Evolutionary conservation across 2,329 filamentous ascomycete genomes (phyloP).

Genomic region (Ambrosiella beaveri): DNA sequence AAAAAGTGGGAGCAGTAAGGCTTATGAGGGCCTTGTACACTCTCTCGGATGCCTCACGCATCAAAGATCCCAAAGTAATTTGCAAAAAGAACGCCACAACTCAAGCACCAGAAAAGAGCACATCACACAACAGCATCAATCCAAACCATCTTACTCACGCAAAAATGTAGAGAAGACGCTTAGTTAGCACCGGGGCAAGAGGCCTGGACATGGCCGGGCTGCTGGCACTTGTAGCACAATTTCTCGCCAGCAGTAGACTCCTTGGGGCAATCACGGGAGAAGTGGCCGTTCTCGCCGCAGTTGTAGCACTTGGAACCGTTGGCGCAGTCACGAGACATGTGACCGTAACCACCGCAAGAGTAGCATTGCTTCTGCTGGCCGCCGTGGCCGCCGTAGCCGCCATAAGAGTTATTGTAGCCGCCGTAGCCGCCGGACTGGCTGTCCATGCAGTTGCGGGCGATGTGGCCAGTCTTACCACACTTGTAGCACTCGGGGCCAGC

Average conservation of each 20-base stretch:
- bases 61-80: not conserved
- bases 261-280: conserved; percentile 90
- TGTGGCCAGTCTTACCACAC: conserved; percentile 92
- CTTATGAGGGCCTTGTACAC: not conserved
- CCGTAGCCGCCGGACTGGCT: conserved; percentile 34
- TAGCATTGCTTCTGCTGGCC: conserved; percentile 76
- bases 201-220: conserved; percentile 76
- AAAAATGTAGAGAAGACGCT: conserved; percentile 15
- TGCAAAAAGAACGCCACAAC: not conserved
- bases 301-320: conserved; percentile 99
- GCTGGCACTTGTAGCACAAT: conserved; percentile 93
- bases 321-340: conserved; percentile 96
- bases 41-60: not conserved
- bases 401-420: conserved; percentile 28
- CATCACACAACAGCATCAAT: not conserved
- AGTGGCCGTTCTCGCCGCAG: conserved; percentile 84
- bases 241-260: conserved; percentile 74
- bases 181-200: conserved; percentile 67
- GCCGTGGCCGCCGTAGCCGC: conserved; percentile 28
- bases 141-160: conserved; percentile 3
- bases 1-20: not conserved
- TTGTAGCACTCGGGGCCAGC: conserved; percentile 76
- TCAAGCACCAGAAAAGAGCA: conserved; percentile 2
- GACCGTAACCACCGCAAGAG: conserved; percentile 90
- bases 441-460: conserved; percentile 77